Evolutionary conservation across 768 basidiomycete species (phyloP).

Genomic region (Trametes coccinea): DNA sequence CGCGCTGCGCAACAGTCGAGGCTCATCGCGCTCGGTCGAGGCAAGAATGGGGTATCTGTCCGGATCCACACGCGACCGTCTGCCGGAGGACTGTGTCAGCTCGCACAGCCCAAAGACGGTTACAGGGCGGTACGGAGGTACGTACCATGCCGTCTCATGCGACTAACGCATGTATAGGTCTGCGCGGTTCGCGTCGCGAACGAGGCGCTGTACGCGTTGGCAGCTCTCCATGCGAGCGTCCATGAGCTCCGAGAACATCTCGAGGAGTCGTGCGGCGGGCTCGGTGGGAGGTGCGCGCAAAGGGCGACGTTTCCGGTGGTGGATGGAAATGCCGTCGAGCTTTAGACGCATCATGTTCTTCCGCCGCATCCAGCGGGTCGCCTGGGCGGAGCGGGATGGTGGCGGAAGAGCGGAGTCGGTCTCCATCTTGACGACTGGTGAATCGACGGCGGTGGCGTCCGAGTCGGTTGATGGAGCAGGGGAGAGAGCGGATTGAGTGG

Average conservation of each 20-base stretch:
- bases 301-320: conserved; percentile 32
- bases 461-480: conserved; percentile 25
- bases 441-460: conserved; percentile 18
- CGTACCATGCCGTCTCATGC: conserved; percentile 2
- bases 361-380: conserved; percentile 53
- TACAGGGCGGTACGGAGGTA: background rate
- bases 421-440: conserved; percentile 35
- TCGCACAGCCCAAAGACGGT: background rate
- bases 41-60: conserved; percentile 10
- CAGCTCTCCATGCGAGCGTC: conserved; percentile 78
- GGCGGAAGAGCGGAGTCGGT: conserved; percentile 26
- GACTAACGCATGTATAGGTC: conserved; percentile 22
- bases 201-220: conserved; percentile 60
- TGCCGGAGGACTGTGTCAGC: conserved; percentile 18
- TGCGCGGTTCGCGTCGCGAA: conserved; percentile 32
- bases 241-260: conserved; percentile 72
- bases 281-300: conserved; percentile 34
- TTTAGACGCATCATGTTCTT: conserved; percentile 60
- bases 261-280: conserved; percentile 54
- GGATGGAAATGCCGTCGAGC: conserved; percentile 44
- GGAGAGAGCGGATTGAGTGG: conserved; percentile 22
- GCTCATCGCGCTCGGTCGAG: conserved; percentile 14
- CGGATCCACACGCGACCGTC: conserved; percentile 14
- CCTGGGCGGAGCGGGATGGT: conserved; percentile 17
- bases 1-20: conserved; percentile 14